Conservation (phyloP, 495 filamentous ascomycete genomes). For the Haplographium delicatum region DNA sequence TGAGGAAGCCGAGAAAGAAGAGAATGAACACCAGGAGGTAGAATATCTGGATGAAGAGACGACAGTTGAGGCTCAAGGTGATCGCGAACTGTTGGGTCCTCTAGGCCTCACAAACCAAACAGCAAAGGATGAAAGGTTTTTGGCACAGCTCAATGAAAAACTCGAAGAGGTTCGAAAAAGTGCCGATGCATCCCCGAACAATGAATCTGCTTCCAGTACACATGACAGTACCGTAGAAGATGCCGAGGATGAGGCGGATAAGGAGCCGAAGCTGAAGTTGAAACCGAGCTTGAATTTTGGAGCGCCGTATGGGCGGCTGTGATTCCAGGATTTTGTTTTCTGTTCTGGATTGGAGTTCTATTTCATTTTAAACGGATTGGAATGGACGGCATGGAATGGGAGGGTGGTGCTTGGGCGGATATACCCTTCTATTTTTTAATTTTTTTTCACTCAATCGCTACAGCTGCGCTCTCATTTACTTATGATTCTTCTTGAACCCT, state of each 20-base stretch:
- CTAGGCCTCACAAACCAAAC: slow-evolving; percentile 20
- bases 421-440: too few species aligned
- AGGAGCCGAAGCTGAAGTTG: slow-evolving; percentile 17
- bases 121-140: slow-evolving; percentile 17
- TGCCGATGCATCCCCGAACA: slow-evolving; percentile 12
- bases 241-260: slow-evolving; percentile 11
- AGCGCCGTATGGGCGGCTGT: slow-evolving; percentile 22
- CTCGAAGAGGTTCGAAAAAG: slow-evolving; percentile 22
- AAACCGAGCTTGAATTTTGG: slow-evolving; percentile 28
- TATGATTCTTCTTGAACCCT: too few species aligned
- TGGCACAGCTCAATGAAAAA: slow-evolving; percentile 18
- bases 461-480: too few species aligned
- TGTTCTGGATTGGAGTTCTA: too few species aligned
- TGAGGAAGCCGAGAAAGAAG: not conserved
- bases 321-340: too few species aligned
- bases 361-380: too few species aligned
- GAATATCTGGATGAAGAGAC: slow-evolving; percentile 1
- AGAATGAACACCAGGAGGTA: not conserved
- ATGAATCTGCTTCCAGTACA: slow-evolving; percentile 3
- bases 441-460: too few species aligned
- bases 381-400: too few species aligned
- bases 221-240: not conserved
- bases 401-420: too few species aligned
- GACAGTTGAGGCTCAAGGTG: slow-evolving; percentile 15
- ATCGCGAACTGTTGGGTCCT: slow-evolving; percentile 20